A percentile compares a stretch with the other conserved stretches of the same genome.
Conservation (phyloP, 768 basidiomycete species). For the Hygrophorus pudorinus region DNA sequence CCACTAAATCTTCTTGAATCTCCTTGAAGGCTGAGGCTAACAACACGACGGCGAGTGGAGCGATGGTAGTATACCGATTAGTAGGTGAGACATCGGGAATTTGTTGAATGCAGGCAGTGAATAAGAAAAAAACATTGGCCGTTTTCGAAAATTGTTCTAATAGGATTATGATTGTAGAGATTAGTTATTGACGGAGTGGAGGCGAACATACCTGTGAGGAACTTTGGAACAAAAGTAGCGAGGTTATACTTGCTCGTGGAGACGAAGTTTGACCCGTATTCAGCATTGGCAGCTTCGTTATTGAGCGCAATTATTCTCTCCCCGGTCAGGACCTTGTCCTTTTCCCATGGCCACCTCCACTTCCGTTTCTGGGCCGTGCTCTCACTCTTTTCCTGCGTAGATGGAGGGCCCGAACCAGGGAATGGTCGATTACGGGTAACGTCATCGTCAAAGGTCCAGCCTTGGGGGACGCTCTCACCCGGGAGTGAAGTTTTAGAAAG, state of each 20-base stretch:
- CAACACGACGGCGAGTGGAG: constrained; percentile 77
- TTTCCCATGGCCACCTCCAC: constrained; percentile 85
- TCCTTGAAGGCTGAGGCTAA: constrained; percentile 95
- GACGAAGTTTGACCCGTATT: constrained; percentile 73
- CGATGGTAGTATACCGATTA: constrained; percentile 90
- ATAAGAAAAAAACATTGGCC: constrained; percentile 97
- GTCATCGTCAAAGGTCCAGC: constrained; percentile 70
- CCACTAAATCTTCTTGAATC: constrained; percentile 72
- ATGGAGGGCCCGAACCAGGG: constrained; percentile 27
- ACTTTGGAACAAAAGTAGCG: constrained; percentile 83
- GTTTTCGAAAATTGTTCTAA: constrained; percentile 98
- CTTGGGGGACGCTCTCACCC: constrained; percentile 43
- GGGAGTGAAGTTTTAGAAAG: constrained; percentile 34
- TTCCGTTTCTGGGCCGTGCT: constrained; percentile 23
- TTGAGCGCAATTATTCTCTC: constrained; percentile 81
- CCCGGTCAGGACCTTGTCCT: constrained; percentile 50
- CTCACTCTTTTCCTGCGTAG: constrained; percentile 13
- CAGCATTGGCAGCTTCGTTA: constrained; percentile 53
- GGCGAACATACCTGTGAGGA: constrained; percentile 73
- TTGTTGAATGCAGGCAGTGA: constrained; percentile 95
- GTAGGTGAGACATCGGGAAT: constrained; percentile 97
- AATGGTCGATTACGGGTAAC: constrained; percentile 36
- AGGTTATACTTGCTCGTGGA: constrained; percentile 94
- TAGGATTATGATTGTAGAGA: constrained; percentile 5
- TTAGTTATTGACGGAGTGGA: neutral